A percentile compares a stretch with the other conserved stretches of the same genome.
Conservation (phyloP, 148 eudicot genomes). For the Rheum nobile region DNA sequence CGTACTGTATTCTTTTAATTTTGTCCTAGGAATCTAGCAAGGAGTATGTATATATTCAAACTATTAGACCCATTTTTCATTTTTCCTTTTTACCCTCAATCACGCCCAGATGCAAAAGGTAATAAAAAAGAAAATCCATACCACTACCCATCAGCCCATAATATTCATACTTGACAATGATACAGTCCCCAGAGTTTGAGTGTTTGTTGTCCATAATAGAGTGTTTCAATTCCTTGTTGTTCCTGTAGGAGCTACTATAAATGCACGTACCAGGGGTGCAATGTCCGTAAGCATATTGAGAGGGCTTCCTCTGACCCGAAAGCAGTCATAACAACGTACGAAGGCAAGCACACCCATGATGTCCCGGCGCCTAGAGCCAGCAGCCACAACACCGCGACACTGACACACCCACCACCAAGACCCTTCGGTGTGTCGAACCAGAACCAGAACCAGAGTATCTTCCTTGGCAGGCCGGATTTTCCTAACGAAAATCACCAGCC, state of each 20-base stretch:
- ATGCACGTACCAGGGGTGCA: conserved; percentile 70
- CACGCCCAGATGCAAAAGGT: not conserved
- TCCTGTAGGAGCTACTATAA: conserved; percentile 78
- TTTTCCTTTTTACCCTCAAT: not conserved
- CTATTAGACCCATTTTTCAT: too few species aligned
- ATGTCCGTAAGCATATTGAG: conserved; percentile 81
- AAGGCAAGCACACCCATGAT: conserved; percentile 78
- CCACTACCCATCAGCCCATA: not conserved
- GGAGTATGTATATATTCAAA: not conserved
- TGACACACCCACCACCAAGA: conserved; percentile 27
- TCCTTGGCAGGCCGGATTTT: not conserved
- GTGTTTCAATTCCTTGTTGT: not conserved
- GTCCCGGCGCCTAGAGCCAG: conserved; percentile 70
- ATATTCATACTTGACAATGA: too few species aligned
- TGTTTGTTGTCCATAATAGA: too few species aligned
- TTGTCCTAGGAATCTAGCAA: not conserved
- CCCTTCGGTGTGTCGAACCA: not conserved
- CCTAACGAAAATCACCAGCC: conserved; percentile 1
- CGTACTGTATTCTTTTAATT: not conserved
- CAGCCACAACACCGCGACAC: conserved; percentile 48
- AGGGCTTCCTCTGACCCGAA: conserved; percentile 74
- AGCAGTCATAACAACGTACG: conserved; percentile 83
- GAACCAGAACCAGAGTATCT: not conserved
- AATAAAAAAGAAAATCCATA: too few species aligned
- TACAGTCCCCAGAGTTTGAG: too few species aligned